Percentiles rank a stretch among this genome's conserved stretches.
Evolutionary conservation across 257 asterid species (phyloP).

Genomic region (Perilla frutescens): DNA sequence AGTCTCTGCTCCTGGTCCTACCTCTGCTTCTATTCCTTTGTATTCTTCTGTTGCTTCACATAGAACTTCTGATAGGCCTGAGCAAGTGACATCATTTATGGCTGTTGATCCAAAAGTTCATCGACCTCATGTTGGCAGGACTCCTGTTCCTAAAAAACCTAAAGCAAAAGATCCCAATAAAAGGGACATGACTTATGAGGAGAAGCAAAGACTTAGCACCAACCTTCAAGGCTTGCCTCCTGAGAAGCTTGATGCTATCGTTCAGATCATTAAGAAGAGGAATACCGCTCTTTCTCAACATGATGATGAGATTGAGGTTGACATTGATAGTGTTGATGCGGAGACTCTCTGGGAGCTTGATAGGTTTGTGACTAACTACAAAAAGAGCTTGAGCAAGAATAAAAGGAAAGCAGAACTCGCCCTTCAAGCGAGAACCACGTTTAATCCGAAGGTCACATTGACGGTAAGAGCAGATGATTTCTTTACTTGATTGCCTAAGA

Average conservation of each 20-base stretch:
- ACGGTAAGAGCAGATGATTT: slow-evolving; percentile 47
- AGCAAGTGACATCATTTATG: slow-evolving; percentile 44
- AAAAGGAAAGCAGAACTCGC: slow-evolving; percentile 93
- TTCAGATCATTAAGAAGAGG: slow-evolving; percentile 93
- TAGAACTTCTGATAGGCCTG: slow-evolving; percentile 56
- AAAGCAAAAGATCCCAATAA: slow-evolving; percentile 92
- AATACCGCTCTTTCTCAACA: slow-evolving; percentile 73
- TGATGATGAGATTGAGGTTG: slow-evolving; percentile 95
- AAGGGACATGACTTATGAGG: slow-evolving; percentile 95
- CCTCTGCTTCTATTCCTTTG: slow-evolving; percentile 39
- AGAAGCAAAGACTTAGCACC: slow-evolving; percentile 91
- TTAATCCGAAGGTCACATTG: slow-evolving; percentile 48
- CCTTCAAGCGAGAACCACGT: slow-evolving; percentile 55
- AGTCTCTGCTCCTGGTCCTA: slow-evolving; percentile 37
- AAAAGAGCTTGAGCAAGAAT: slow-evolving; percentile 90
- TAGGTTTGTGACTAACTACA: slow-evolving; percentile 91
- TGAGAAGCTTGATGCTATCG: slow-evolving; percentile 88
- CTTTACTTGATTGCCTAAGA: slow-evolving; percentile 9
- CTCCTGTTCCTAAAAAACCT: slow-evolving; percentile 87
- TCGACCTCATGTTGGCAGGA: slow-evolving; percentile 59
- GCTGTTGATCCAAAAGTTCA: slow-evolving; percentile 55
- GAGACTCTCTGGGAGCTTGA: slow-evolving; percentile 99
- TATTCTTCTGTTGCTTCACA: slow-evolving; percentile 44
- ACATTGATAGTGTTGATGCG: slow-evolving; percentile 86
- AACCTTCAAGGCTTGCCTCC: slow-evolving; percentile 85